A percentile compares a stretch with the other conserved stretches of the same genome.
phyloP scores from a whole-genome alignment of 139 green algal species.

The Yamagishiella unicocca region DNA sequence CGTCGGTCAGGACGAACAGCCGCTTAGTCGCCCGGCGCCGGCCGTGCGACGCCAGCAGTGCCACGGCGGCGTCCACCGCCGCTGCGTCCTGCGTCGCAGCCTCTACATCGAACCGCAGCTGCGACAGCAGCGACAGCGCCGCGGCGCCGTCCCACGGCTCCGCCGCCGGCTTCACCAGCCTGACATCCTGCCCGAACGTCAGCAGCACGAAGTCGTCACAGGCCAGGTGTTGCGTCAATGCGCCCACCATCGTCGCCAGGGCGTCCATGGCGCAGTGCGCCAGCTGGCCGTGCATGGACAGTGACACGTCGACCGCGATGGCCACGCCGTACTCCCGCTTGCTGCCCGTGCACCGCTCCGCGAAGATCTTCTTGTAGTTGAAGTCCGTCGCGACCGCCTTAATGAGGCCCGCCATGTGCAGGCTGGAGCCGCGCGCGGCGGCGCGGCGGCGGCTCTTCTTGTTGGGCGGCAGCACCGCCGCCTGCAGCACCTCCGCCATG shows the following conservation, averaged over 20 bases:
- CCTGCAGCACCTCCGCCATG: constrained; percentile 50
- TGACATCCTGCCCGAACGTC: constrained; percentile 38
- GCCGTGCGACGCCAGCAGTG: constrained; percentile 2
- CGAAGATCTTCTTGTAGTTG: constrained; percentile 61
- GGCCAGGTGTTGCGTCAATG: constrained; percentile 34
- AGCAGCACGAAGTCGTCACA: constrained; percentile 55
- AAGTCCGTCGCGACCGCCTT: constrained; percentile 54
- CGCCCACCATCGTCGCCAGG: constrained; percentile 43
- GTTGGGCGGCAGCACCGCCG: constrained; percentile 55
- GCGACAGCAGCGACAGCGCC: constrained; percentile 34
- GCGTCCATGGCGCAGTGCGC: constrained; percentile 44
- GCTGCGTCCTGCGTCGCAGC: constrained; percentile 49
- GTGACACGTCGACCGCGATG: constrained; percentile 57
- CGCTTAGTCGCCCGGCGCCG: constrained; percentile 30
- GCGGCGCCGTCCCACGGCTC: constrained; percentile 47
- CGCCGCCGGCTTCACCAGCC: constrained; percentile 53
- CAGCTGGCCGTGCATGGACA: constrained; percentile 58
- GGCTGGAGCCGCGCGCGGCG: constrained; percentile 40
- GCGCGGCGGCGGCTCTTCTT: constrained; percentile 48
- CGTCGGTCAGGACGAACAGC: constrained; percentile 63
- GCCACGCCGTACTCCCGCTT: constrained; percentile 52
- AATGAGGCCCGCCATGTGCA: constrained; percentile 63
- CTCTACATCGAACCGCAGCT: not conserved
- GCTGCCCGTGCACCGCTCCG: constrained; percentile 44
- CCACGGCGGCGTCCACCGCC: constrained; percentile 52